Evolutionary conservation across 805 yeast genomes (phyloP).

Genomic region (Nakazawaea molendinolei): DNA sequence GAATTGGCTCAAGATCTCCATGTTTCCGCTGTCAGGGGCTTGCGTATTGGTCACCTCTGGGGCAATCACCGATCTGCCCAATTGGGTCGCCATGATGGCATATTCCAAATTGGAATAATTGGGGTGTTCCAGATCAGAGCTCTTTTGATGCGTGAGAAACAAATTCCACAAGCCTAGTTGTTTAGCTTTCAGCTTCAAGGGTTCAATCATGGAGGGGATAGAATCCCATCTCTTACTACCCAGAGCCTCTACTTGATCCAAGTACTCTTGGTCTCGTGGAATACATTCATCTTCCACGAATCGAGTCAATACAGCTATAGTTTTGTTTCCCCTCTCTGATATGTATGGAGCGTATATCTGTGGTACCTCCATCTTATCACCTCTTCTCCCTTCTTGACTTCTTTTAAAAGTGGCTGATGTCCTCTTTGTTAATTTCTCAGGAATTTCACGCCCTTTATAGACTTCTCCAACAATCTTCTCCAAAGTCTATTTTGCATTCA

Average conservation of each 20-base stretch:
- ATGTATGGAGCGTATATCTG: conserved; percentile 16
- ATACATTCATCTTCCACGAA: conserved; percentile 51
- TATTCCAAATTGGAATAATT: conserved; percentile 58
- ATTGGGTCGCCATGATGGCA: conserved; percentile 56
- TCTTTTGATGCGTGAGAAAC: conserved; percentile 42
- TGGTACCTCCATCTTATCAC: conserved; percentile 6
- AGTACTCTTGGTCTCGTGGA: conserved; percentile 46
- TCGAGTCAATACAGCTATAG: conserved; percentile 30
- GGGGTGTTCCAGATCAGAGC: conserved; percentile 29
- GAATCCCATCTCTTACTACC: conserved; percentile 39
- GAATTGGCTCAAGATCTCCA: conserved; percentile 36
- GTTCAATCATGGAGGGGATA: conserved; percentile 41
- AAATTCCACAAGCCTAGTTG: conserved; percentile 54
- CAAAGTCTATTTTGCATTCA: too few species aligned
- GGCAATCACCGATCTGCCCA: conserved; percentile 48
- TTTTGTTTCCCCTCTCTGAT: conserved; percentile 26
- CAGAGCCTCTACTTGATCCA: conserved; percentile 31
- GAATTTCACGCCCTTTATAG: too few species aligned
- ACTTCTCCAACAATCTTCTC: too few species aligned
- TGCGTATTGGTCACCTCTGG: conserved; percentile 54
- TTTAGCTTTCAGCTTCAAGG: conserved; percentile 46
- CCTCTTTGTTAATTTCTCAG: too few species aligned
- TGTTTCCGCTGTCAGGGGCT: conserved; percentile 66
- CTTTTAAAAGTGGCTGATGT: too few species aligned
- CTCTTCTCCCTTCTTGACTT: too few species aligned